A percentile compares a stretch with the other conserved stretches of the same genome.
Conservation (phyloP, 441 rosid species). For the Pelargonium australe region DNA sequence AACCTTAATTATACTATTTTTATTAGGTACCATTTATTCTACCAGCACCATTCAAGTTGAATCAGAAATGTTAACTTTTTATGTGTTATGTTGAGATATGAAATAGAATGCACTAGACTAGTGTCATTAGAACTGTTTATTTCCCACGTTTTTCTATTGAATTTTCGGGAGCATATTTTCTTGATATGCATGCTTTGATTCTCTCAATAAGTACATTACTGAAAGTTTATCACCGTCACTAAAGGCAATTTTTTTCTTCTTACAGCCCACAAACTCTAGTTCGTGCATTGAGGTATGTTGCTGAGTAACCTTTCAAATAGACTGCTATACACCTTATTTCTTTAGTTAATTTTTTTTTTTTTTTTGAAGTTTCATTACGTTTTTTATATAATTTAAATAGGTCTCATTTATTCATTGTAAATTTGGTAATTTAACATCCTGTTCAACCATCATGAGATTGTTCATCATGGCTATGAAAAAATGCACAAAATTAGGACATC, state of each 20-base stretch:
- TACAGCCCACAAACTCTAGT: conserved; percentile 99
- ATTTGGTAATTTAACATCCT: too few relatives aligned
- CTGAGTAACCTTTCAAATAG: conserved; percentile 10
- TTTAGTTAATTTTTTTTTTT: not conserved
- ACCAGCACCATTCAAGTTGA: not conserved
- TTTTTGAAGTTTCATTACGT: not conserved
- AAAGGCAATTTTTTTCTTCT: conserved; percentile 17
- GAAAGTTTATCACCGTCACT: conserved; percentile 4
- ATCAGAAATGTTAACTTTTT: not conserved
- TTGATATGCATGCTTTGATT: conserved; percentile 9
- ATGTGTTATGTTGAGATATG: not conserved
- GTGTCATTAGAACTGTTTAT: not conserved
- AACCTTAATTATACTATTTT: not conserved
- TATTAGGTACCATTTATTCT: not conserved
- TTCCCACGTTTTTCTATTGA: not conserved
- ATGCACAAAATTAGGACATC: not conserved
- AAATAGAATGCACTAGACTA: not conserved
- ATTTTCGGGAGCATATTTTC: not conserved
- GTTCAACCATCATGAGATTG: not conserved
- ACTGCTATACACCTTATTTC: not conserved
- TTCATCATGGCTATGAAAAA: not conserved
- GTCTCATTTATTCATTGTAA: too few relatives aligned
- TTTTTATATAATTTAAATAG: too few relatives aligned
- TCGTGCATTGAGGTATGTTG: conserved; percentile 88
- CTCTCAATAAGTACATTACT: conserved; percentile 7